Evolutionary conservation across 768 basidiomycete species (phyloP), one percentile per base, ranked within the genome.

Genomic region (Stropharia rugosoannulata): DNA sequence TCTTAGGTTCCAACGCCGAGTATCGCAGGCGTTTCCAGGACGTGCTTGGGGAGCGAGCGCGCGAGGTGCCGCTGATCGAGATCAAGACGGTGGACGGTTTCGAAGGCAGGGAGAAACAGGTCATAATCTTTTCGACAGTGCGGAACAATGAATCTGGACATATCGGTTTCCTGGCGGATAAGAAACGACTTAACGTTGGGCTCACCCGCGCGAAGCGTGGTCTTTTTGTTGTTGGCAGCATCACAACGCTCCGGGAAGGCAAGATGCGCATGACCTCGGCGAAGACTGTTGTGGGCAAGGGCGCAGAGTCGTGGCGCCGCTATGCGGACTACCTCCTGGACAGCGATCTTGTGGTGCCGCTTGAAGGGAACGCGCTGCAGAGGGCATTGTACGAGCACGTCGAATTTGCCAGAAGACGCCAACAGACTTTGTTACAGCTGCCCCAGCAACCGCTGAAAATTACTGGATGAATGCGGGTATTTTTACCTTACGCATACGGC

Each of bases 71-170:
- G 0, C 68, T 81, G 50, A 80, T 97, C 49, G 94, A 96, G 69
- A 81, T 96, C 64, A 92, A 90, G 74, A 96, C 94, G 0, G 94
- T 97, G 12, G 94, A 97, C 63, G 94, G 94, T 16, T 97, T 95
- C 68, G 93, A 97, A 69, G 94, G 94, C 11, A 81, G 93, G 43
- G 93, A 97, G 74, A 96, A 96, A 73, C 89, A 93, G 29, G 84
- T 96, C 40, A 90, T 97, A 59, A 79, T 97, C 41, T 95, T 97
- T 69, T 93, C 90, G 40, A 95, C 93, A 3, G 93, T 95, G 47
- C 80, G 95, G 50, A 90, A 89, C 68, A 97, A 97, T 64, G 63
- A 75, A 2, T 72, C 70, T 1, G 92, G 93, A 9, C 76, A 83
- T 54, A 92, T 97, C 63, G 95, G 95, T 0, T 97, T 97, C 72